These are phyloP conservation scores for Mycena amicta DNA, from an alignment of 768 basidiomycete genomes.

Conservation along the genomic window DNA sequence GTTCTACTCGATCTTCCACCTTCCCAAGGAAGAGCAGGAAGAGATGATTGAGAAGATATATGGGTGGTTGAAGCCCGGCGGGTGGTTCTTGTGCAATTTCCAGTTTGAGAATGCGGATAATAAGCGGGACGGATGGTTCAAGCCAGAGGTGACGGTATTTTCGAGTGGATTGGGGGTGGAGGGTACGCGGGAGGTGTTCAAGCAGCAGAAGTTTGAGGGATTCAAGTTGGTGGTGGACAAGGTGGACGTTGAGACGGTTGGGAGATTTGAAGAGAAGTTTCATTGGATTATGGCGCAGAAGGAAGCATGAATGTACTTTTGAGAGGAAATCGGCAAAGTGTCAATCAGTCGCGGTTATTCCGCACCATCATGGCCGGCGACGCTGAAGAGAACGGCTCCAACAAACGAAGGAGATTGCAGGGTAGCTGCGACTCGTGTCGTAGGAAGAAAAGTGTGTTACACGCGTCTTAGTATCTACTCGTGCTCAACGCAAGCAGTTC, in stretches of 20 bases:
- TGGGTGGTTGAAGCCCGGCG: slow-evolving; percentile 31
- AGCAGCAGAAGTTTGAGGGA: slow-evolving; percentile 8
- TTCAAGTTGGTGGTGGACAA: slow-evolving; percentile 26
- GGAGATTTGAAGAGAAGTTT: slow-evolving; percentile 26
- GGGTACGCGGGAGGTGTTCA: slow-evolving; percentile 28
- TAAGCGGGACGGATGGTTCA: slow-evolving; percentile 28
- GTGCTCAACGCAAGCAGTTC: not conserved
- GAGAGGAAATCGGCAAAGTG: no score
- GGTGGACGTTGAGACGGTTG: slow-evolving; percentile 27
- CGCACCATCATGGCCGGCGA: not conserved
- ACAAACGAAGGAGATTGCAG: slow-evolving; percentile 10
- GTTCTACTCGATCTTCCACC: slow-evolving; percentile 34
- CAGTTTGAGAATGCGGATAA: slow-evolving; percentile 21
- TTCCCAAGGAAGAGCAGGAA: slow-evolving; percentile 30
- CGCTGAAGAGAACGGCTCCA: not conserved
- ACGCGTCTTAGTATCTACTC: not conserved
- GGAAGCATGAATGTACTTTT: slow-evolving; percentile 7
- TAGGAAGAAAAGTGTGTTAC: slow-evolving; percentile 12
- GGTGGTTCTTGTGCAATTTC: slow-evolving; percentile 28
- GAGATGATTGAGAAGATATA: slow-evolving; percentile 29
- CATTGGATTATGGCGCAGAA: slow-evolving; percentile 29
- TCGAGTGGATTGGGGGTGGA: slow-evolving; percentile 29
- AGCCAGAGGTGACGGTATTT: slow-evolving; percentile 28
- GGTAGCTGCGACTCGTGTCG: slow-evolving; percentile 14
- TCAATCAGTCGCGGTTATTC: no score